Percentiles rank a stretch among this genome's conserved stretches.
These are phyloP conservation scores for Sicyos edulis DNA, from an alignment of 306 rosid species.

Conservation along the genomic window DNA sequence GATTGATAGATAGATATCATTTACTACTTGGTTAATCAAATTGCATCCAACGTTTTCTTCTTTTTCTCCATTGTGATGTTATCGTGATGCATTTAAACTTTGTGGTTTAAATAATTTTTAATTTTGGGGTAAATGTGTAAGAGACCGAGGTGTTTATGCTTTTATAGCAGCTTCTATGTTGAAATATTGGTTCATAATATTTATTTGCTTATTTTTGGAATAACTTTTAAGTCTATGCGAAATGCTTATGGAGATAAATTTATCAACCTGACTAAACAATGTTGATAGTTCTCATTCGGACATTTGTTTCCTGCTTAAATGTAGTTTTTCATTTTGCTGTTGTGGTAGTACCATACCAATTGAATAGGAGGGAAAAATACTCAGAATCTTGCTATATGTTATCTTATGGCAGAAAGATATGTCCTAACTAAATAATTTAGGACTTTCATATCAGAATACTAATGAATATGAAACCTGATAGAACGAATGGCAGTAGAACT, in stretches of 20 bases:
- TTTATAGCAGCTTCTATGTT: too few species aligned
- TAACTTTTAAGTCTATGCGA: background rate
- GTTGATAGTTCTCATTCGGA: background rate
- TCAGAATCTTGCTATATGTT: background rate
- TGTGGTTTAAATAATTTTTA: background rate
- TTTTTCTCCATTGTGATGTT: background rate
- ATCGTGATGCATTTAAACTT: background rate
- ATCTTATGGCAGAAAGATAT: slow-evolving; percentile 4
- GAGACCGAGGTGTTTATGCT: too few species aligned
- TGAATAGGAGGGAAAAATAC: background rate
- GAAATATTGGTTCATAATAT: too few species aligned
- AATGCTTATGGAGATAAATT: background rate
- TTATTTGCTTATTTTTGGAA: too few species aligned
- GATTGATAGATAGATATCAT: background rate
- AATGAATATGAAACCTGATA: background rate
- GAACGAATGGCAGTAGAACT: background rate
- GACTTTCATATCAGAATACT: background rate
- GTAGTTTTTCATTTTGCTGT: slow-evolving; percentile 8
- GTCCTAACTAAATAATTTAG: background rate
- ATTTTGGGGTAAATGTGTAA: background rate
- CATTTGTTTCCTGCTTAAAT: background rate
- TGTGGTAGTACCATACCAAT: background rate
- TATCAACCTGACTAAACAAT: background rate
- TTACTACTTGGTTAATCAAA: background rate
- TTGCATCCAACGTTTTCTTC: background rate